phyloP scores from a whole-genome alignment of 176 grass and related monocot genomes.

The Ananas comosus region DNA sequence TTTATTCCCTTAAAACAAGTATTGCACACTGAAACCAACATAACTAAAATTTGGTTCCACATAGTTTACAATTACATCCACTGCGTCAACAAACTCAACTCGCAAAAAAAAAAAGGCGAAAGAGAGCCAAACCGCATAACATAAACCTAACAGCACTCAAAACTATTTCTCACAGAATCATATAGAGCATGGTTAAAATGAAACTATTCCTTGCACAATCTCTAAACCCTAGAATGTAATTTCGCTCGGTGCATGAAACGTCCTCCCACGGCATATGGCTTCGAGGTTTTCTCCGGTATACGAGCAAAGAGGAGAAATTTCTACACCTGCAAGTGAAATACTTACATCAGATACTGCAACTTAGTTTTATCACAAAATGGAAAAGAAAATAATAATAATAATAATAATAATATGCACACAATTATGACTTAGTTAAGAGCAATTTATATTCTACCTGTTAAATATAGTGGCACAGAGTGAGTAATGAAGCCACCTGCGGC shows the following conservation, averaged over 20 bases:
- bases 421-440: too few species aligned
- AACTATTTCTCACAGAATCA: neutral
- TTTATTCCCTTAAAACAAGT: neutral
- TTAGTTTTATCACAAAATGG: neutral
- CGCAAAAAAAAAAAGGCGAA: neutral
- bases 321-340: slow-evolving; percentile 37
- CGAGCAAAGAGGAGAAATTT: slow-evolving; percentile 80
- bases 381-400: neutral
- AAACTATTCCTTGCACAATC: too few species aligned
- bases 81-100: neutral
- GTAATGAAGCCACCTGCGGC: slow-evolving; percentile 88
- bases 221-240: slow-evolving; percentile 45
- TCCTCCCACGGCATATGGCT: slow-evolving; percentile 58
- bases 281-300: slow-evolving; percentile 78
- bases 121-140: neutral
- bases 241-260: slow-evolving; percentile 83
- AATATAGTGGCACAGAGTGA: slow-evolving; percentile 70
- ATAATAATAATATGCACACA: neutral
- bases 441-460: slow-evolving; percentile 46
- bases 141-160: neutral
- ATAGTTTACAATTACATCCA: neutral
- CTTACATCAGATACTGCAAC: neutral
- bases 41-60: neutral
- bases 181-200: neutral
- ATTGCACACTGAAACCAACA: slow-evolving; percentile 2